These are phyloP conservation scores for Fusarium sp. DNA, from an alignment of 2,329 filamentous ascomycete species.

Conservation along the genomic window DNA sequence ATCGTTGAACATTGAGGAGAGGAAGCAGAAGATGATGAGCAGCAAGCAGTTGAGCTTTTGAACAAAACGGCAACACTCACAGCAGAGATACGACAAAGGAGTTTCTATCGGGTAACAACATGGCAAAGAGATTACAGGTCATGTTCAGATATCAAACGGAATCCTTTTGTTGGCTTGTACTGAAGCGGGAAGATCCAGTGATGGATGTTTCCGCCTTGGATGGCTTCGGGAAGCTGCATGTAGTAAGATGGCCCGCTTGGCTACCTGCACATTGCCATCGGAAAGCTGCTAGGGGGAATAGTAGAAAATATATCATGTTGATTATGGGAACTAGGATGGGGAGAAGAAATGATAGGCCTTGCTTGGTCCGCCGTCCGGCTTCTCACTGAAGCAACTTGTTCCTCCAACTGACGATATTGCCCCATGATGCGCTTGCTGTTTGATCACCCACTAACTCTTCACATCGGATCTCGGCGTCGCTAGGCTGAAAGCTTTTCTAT, in stretches of 20 bases:
- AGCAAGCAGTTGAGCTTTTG: background rate
- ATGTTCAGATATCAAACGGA: background rate
- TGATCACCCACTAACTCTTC: accelerated
- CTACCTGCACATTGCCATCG: background rate
- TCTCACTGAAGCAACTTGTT: background rate
- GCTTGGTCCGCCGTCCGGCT: background rate
- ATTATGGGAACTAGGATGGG: background rate
- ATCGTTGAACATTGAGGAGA: background rate
- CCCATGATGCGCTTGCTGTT: too few species aligned
- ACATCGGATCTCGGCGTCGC: background rate
- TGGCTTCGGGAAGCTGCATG: background rate
- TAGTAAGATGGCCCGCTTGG: background rate
- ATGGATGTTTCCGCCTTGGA: background rate
- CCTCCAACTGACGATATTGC: background rate
- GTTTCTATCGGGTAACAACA: background rate
- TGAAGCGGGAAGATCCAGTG: background rate
- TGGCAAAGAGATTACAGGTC: background rate
- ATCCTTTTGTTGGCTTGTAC: background rate
- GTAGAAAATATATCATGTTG: background rate
- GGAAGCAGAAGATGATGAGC: background rate
- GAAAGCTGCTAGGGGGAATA: background rate
- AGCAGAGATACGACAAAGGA: background rate
- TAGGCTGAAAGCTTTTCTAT: background rate
- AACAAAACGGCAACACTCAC: background rate
- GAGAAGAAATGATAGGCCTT: background rate